phyloP scores from a whole-genome alignment of 139 green algal species.

The Closterium sp. region DNA sequence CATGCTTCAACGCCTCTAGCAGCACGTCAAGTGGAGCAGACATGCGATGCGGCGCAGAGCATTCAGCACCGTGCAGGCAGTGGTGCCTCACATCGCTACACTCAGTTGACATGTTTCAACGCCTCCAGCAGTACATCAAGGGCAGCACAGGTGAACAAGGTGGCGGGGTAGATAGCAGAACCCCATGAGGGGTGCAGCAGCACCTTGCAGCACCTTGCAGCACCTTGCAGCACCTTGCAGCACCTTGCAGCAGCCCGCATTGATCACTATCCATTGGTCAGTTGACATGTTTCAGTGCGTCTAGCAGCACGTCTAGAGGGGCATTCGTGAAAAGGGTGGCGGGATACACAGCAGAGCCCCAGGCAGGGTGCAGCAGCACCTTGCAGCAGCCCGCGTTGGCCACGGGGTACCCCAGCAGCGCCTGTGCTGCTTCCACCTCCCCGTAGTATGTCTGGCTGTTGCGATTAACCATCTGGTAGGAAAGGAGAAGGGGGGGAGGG shows the following conservation, averaged over 20 bases:
- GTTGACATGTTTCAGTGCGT: too few relatives aligned
- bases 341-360: too few relatives aligned
- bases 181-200: conserved; percentile 89
- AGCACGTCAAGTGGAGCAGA: conserved; percentile 65
- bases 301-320: too few relatives aligned
- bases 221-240: too few relatives aligned
- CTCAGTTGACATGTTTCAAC: not conserved
- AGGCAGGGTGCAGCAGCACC: conserved; percentile 38
- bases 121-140: conserved; percentile 27
- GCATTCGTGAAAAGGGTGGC: too few relatives aligned
- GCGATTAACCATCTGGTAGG: conserved; percentile 58
- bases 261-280: conserved; percentile 37
- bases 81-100: too few relatives aligned
- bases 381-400: conserved; percentile 82
- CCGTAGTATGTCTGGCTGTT: conserved; percentile 72
- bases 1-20: not conserved
- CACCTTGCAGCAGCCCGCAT: too few relatives aligned
- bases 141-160: conserved; percentile 81
- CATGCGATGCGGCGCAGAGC: conserved; percentile 65
- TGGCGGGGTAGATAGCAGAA: conserved; percentile 85
- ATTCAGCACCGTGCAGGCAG: too few relatives aligned
- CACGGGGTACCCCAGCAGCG: conserved; percentile 66
- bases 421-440: conserved; percentile 80
- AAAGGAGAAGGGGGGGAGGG: too few relatives aligned
- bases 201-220: too few relatives aligned